These are phyloP conservation scores for Ziziphus jujuba DNA, from an alignment of 306 rosid species.

Conservation along the genomic window DNA sequence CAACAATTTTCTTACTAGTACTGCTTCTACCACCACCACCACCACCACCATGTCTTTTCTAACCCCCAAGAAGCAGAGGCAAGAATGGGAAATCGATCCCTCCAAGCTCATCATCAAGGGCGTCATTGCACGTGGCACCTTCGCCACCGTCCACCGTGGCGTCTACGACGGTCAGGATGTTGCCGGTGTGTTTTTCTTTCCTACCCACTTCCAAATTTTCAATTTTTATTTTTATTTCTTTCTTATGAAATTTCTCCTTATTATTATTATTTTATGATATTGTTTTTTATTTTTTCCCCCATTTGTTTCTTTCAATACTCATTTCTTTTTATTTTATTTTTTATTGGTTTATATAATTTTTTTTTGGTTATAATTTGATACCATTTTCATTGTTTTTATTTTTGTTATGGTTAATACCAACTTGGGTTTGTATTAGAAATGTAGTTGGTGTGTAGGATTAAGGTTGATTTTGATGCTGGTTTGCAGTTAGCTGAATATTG, in stretches of 20 bases:
- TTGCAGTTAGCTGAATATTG: slow-evolving; percentile 21
- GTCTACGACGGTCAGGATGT: slow-evolving; percentile 83
- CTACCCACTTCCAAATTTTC: neutral
- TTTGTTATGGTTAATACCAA: slow-evolving; percentile 1
- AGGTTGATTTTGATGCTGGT: slow-evolving; percentile 23
- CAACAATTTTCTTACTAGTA: neutral
- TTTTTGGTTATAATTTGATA: neutral
- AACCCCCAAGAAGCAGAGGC: slow-evolving; percentile 50
- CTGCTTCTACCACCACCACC: neutral
- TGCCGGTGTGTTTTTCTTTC: slow-evolving; percentile 57
- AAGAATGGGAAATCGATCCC: slow-evolving; percentile 97
- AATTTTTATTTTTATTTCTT: neutral
- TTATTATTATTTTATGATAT: neutral
- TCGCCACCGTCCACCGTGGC: slow-evolving; percentile 93
- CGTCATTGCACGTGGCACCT: slow-evolving; percentile 91
- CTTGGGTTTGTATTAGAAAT: slow-evolving; percentile 20
- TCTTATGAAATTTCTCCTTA: neutral
- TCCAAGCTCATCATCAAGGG: slow-evolving; percentile 73
- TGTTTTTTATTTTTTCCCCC: neutral
- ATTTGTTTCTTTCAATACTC: neutral
- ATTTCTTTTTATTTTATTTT: neutral
- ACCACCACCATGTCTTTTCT: slow-evolving; percentile 18
- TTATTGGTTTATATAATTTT: neutral
- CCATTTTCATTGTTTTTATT: neutral
- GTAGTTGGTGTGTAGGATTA: slow-evolving; percentile 12